phyloP scores from a whole-genome alignment of 805 yeast species.

The Saccharomyces mikatae region DNA sequence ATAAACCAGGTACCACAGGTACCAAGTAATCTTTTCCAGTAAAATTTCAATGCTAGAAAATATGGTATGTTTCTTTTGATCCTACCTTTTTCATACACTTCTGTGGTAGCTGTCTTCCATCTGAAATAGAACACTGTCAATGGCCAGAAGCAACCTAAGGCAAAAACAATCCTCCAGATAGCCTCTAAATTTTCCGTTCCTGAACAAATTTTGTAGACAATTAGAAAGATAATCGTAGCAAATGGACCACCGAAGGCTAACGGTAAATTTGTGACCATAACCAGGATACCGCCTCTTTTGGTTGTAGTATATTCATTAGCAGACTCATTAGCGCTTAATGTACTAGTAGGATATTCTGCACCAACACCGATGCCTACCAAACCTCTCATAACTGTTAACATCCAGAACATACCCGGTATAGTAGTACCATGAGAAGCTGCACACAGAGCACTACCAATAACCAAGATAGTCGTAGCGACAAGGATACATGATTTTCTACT shows the following conservation, averaged over 20 bases:
- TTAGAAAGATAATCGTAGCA: constrained; percentile 79
- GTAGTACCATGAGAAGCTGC: constrained; percentile 56
- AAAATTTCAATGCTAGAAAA: constrained; percentile 60
- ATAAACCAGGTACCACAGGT: constrained; percentile 82
- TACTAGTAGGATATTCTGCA: constrained; percentile 89
- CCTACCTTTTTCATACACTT: constrained; percentile 59
- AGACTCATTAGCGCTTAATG: constrained; percentile 90
- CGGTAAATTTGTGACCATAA: constrained; percentile 82
- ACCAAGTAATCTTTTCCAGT: constrained; percentile 69
- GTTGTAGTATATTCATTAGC: constrained; percentile 73
- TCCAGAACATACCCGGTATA: constrained; percentile 62
- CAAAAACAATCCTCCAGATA: constrained; percentile 88
- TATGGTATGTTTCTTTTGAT: constrained; percentile 64
- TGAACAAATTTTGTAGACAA: constrained; percentile 69
- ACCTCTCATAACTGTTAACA: constrained; percentile 76
- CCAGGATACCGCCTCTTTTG: constrained; percentile 78
- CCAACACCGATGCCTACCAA: constrained; percentile 90
- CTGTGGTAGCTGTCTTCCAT: constrained; percentile 65
- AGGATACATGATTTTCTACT: constrained; percentile 83
- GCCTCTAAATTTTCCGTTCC: constrained; percentile 59
- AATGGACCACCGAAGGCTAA: constrained; percentile 83
- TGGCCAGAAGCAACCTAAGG: constrained; percentile 87
- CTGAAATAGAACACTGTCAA: constrained; percentile 69
- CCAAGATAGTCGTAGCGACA: constrained; percentile 63
- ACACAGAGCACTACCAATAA: constrained; percentile 67